phyloP scores from a whole-genome alignment of 441 rosid genomes.

The Gossypium laxum region DNA sequence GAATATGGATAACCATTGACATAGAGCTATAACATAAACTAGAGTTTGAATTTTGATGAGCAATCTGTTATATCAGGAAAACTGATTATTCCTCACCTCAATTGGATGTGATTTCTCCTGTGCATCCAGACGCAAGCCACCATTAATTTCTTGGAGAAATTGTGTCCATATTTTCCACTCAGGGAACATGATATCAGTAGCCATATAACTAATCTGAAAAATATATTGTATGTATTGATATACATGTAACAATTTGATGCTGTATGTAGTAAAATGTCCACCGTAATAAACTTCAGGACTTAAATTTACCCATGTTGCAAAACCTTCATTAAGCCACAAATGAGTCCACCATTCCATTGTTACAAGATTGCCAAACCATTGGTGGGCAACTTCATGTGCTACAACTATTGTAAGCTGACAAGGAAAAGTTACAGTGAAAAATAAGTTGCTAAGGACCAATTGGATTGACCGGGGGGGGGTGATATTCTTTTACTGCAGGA shows the following conservation, averaged over 20 bases:
- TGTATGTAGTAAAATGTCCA: not conserved
- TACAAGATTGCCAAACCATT: constrained; percentile 98
- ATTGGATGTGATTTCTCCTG: constrained; percentile 93
- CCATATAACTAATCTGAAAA: constrained; percentile 77
- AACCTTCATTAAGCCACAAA: constrained; percentile 95
- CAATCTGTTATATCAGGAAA: not conserved
- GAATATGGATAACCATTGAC: not conserved
- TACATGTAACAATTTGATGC: not conserved
- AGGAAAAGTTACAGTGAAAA: constrained; percentile 9
- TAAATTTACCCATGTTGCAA: constrained; percentile 82
- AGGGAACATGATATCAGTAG: constrained; percentile 78
- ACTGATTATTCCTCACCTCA: constrained; percentile 43
- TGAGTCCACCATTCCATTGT: constrained; percentile 99
- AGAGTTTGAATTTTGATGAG: not conserved
- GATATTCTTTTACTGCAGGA: not conserved
- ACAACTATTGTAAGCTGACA: constrained; percentile 71
- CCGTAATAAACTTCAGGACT: constrained; percentile 11
- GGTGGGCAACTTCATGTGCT: constrained; percentile 93
- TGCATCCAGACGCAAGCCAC: constrained; percentile 74
- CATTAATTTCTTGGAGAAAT: constrained; percentile 73
- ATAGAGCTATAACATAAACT: not conserved
- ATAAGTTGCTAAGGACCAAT: not conserved
- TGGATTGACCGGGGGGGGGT: not conserved
- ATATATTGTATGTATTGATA: not conserved
- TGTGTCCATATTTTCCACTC: constrained; percentile 98